These are phyloP conservation scores for Pleurotus eryngii DNA, from an alignment of 768 basidiomycete genomes.

Conservation along the genomic window DNA sequence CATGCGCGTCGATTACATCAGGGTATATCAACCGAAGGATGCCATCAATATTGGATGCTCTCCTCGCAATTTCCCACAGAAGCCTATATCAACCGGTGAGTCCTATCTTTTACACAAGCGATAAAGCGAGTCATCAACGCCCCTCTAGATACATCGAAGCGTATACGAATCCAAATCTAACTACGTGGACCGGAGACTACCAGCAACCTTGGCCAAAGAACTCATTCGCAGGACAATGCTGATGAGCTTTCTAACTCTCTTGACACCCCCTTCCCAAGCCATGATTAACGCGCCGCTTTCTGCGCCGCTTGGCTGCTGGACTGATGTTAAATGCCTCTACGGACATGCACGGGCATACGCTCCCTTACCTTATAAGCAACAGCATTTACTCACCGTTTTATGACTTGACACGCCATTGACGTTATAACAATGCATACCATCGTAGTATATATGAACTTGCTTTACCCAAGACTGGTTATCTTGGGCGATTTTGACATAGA, in stretches of 20 bases:
- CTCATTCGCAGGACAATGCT: slow-evolving; percentile 38
- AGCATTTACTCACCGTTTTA: too few species aligned
- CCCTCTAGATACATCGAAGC: slow-evolving; percentile 51
- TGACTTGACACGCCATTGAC: too few species aligned
- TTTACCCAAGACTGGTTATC: too few species aligned
- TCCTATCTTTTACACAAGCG: slow-evolving; percentile 2
- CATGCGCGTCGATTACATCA: slow-evolving; percentile 46
- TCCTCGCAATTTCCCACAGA: slow-evolving; percentile 66
- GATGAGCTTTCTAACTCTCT: slow-evolving; percentile 3
- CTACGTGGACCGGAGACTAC: slow-evolving; percentile 50
- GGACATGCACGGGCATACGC: background rate
- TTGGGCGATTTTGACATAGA: too few species aligned
- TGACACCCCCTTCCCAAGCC: background rate
- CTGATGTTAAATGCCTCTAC: background rate
- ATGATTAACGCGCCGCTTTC: too few species aligned
- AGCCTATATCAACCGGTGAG: slow-evolving; percentile 65
- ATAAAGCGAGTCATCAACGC: too few species aligned
- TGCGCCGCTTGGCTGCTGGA: background rate
- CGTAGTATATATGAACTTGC: too few species aligned
- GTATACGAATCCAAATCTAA: slow-evolving; percentile 66
- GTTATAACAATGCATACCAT: too few species aligned
- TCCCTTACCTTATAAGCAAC: background rate
- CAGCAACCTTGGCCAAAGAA: slow-evolving; percentile 62
- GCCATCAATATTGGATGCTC: slow-evolving; percentile 72
- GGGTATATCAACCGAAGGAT: slow-evolving; percentile 69